These are phyloP conservation scores for Pythium chondricola DNA, from an alignment of 352 stramenopile species.

Conservation along the genomic window DNA sequence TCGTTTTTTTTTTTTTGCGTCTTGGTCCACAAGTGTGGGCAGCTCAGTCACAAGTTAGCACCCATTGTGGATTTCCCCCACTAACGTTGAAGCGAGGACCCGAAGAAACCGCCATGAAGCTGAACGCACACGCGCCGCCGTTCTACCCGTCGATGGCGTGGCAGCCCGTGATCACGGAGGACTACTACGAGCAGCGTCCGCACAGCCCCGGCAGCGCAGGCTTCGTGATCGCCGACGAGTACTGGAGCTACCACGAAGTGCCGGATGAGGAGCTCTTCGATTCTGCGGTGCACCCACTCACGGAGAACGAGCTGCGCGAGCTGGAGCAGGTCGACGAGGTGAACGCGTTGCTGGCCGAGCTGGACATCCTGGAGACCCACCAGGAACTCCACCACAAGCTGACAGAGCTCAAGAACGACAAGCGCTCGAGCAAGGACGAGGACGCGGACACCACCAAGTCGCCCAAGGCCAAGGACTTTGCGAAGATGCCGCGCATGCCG, in stretches of 20 bases:
- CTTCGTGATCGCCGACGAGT: slow-evolving; percentile 58
- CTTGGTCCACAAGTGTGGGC: neutral
- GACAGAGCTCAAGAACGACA: slow-evolving; percentile 46
- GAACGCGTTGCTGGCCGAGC: slow-evolving; percentile 69
- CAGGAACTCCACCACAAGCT: slow-evolving; percentile 61
- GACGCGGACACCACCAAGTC: slow-evolving; percentile 55
- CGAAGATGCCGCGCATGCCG: slow-evolving; percentile 23
- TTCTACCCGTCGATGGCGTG: slow-evolving; percentile 59
- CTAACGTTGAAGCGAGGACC: neutral
- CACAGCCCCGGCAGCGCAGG: slow-evolving; percentile 49
- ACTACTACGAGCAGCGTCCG: slow-evolving; percentile 58
- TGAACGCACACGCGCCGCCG: slow-evolving; percentile 47
- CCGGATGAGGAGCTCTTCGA: slow-evolving; percentile 79
- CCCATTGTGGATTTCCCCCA: neutral
- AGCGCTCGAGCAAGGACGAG: slow-evolving; percentile 43
- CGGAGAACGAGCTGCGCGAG: slow-evolving; percentile 48
- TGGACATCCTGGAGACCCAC: slow-evolving; percentile 75
- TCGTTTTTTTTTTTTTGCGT: neutral
- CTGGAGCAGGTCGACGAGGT: slow-evolving; percentile 77
- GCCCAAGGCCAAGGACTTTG: slow-evolving; percentile 34
- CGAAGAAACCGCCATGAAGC: slow-evolving; percentile 6
- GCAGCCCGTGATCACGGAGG: slow-evolving; percentile 50
- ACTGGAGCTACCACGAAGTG: slow-evolving; percentile 44
- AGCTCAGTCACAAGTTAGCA: too few species aligned
- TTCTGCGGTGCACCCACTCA: slow-evolving; percentile 50